Percentiles rank a stretch among this genome's conserved stretches.
Conservation (phyloP, 345 rosid genomes). For the Conringia planisiliqua region DNA sequence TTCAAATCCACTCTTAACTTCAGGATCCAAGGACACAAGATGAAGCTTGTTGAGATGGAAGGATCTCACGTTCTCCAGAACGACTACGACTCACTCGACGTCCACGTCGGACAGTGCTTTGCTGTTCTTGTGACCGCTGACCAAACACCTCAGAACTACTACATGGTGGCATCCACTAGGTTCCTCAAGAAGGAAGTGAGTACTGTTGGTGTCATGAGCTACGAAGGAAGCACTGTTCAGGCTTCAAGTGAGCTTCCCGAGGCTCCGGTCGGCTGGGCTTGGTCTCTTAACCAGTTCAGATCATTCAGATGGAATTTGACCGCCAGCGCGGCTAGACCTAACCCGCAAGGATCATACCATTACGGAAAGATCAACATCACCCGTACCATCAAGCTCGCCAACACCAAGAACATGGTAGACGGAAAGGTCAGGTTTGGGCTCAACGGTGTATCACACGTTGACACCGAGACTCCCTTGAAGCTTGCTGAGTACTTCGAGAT, state of each 20-base stretch:
- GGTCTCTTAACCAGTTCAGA: conserved; percentile 79
- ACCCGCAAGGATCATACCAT: conserved; percentile 81
- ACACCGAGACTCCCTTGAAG: conserved; percentile 55
- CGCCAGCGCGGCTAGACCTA: conserved; percentile 75
- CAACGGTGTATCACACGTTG: conserved; percentile 59
- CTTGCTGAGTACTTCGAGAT: conserved; percentile 58
- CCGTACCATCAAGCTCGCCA: conserved; percentile 63
- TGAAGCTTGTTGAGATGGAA: conserved; percentile 80
- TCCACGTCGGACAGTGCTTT: conserved; percentile 67
- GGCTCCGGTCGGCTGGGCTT: conserved; percentile 62
- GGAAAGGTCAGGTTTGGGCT: conserved; percentile 61
- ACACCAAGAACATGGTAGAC: conserved; percentile 33
- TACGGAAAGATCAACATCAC: conserved; percentile 66
- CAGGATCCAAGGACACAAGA: conserved; percentile 63
- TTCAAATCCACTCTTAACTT: conserved; percentile 55
- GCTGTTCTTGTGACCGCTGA: conserved; percentile 59
- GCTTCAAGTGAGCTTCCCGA: conserved; percentile 44
- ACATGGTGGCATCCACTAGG: conserved; percentile 61
- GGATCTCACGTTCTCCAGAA: conserved; percentile 67
- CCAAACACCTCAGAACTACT: conserved; percentile 52
- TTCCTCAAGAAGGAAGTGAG: conserved; percentile 40
- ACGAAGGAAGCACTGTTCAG: conserved; percentile 37
- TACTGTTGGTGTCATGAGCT: conserved; percentile 47
- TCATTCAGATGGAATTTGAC: conserved; percentile 78
- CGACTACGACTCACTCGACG: conserved; percentile 62